These are phyloP conservation scores for Fagus crenata DNA, from an alignment of 306 rosid species.

Conservation along the genomic window DNA sequence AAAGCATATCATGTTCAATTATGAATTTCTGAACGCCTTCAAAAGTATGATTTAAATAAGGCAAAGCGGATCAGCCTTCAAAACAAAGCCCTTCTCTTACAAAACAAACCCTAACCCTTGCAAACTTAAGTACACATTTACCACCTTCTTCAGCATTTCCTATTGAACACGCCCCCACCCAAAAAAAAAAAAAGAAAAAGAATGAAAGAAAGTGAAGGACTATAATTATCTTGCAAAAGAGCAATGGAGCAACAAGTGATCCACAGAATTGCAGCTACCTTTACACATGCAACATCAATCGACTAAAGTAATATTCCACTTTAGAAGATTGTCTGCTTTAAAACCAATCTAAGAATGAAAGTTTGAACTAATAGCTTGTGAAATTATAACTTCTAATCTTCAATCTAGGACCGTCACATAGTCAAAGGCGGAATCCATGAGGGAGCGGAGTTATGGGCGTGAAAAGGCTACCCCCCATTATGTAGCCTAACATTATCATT, in stretches of 20 bases:
- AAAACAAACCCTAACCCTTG: neutral
- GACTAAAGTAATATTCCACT: neutral
- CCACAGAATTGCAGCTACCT: neutral
- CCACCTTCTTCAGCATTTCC: neutral
- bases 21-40: neutral
- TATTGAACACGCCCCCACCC: neutral
- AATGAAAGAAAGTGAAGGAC: neutral
- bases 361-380: neutral
- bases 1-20: neutral
- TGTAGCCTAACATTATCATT: neutral
- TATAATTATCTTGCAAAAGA: neutral
- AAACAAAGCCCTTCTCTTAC: neutral
- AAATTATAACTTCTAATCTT: neutral
- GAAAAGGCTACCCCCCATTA: neutral
- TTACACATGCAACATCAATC: neutral
- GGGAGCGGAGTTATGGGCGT: neutral
- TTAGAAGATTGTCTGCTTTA: no score
- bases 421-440: neutral
- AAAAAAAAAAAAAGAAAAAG: no score
- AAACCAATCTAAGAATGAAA: neutral
- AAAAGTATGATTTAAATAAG: neutral
- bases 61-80: neutral
- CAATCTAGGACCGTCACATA: neutral
- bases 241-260: neutral
- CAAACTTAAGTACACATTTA: neutral